A percentile compares a stretch with the other conserved stretches of the same genome.
phyloP scores from a whole-genome alignment of 345 rosid species.

The Boechera stricta region DNA sequence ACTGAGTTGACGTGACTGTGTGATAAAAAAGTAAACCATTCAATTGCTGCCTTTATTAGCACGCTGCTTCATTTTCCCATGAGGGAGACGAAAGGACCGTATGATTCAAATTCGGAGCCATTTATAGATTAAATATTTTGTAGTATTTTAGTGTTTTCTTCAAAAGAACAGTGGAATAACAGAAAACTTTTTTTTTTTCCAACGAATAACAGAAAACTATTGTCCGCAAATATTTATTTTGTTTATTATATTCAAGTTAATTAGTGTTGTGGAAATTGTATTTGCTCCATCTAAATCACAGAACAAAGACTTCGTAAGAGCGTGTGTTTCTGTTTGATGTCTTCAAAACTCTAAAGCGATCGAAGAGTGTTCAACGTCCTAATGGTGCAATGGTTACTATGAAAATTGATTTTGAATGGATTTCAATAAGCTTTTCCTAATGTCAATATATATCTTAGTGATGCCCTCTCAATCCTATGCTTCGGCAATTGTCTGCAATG shows the following conservation, averaged over 20 bases:
- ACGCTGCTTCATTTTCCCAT: slow-evolving; percentile 18
- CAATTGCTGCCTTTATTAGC: not conserved
- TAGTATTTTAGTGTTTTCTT: not conserved
- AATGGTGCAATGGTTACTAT: not conserved
- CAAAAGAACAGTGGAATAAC: not conserved
- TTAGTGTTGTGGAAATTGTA: too few species aligned
- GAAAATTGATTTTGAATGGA: not conserved
- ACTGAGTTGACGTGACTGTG: not conserved
- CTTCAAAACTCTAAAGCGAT: not conserved
- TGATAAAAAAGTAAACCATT: not conserved
- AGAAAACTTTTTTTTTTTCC: too few species aligned
- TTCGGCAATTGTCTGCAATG: too few species aligned
- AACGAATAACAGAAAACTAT: too few species aligned
- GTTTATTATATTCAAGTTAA: too few species aligned
- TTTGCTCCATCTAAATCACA: too few species aligned
- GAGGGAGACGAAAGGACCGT: not conserved
- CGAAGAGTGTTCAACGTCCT: not conserved
- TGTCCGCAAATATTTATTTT: too few species aligned
- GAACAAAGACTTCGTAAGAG: not conserved
- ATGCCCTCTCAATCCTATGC: too few species aligned
- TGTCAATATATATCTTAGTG: too few species aligned
- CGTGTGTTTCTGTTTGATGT: not conserved
- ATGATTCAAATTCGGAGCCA: not conserved
- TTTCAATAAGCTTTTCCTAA: too few species aligned
- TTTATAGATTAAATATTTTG: not conserved